Percentiles rank a stretch among this genome's conserved stretches.
These are phyloP conservation scores for Metschnikowia dekortorum DNA, from an alignment of 805 yeast genomes.

Conservation along the genomic window DNA sequence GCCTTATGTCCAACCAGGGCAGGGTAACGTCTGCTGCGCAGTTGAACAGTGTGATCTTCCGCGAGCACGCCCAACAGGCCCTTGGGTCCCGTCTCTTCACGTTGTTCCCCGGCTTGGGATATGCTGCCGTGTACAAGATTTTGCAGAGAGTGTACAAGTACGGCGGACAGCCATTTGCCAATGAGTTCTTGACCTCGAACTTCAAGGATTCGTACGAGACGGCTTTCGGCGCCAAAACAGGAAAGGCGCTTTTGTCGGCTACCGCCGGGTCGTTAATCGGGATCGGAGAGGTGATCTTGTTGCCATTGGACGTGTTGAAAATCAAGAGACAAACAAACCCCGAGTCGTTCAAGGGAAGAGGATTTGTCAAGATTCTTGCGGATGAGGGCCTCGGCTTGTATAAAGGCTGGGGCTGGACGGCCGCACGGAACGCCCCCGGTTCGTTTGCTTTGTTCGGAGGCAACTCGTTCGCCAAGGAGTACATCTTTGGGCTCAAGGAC, in stretches of 20 bases:
- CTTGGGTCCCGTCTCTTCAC: constrained; percentile 70
- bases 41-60: constrained; percentile 83
- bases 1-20: constrained; percentile 82
- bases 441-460: constrained; percentile 97
- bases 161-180: constrained; percentile 99
- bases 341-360: constrained; percentile 98
- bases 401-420: constrained; percentile 99
- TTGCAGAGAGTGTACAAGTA: constrained; percentile 97
- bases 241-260: constrained; percentile 95
- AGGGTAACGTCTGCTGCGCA: constrained; percentile 59
- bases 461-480: constrained; percentile 97
- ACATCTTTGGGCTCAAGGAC: constrained; percentile 79
- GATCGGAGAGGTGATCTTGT: constrained; percentile 92
- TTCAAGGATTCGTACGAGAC: constrained; percentile 67
- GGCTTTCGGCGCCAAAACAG: constrained; percentile 86
- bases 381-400: constrained; percentile 94
- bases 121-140: constrained; percentile 95
- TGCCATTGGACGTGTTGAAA: constrained; percentile 94
- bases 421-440: constrained; percentile 99
- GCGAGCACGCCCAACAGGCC: constrained; percentile 70
- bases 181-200: constrained; percentile 79
- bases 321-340: constrained; percentile 99
- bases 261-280: constrained; percentile 97
- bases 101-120: constrained; percentile 95
- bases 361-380: constrained; percentile 74